phyloP scores from a whole-genome alignment of 176 grass and related monocot genomes.

The Luzula sylvatica region DNA sequence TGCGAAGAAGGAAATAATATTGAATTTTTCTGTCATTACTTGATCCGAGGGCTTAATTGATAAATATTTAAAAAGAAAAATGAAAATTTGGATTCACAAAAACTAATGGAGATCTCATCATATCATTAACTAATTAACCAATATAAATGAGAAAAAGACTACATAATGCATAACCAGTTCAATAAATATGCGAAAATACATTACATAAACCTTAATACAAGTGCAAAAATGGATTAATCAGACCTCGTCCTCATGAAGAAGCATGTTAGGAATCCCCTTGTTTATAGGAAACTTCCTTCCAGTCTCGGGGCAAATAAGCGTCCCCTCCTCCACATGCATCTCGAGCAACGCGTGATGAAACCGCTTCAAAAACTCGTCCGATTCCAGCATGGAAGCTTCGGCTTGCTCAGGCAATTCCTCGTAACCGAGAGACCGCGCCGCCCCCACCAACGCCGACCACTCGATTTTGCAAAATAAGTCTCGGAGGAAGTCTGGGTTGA shows the following conservation, averaged over 20 bases:
- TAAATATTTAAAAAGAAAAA: too few relatives aligned
- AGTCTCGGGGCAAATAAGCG: conserved; percentile 78
- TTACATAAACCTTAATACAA: too few relatives aligned
- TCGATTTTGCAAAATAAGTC: conserved; percentile 82
- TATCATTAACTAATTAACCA: too few relatives aligned
- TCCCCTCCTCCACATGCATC: conserved; percentile 67
- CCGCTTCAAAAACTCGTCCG: conserved; percentile 59
- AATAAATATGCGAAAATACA: too few relatives aligned
- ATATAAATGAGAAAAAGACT: too few relatives aligned
- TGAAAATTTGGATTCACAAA: too few relatives aligned
- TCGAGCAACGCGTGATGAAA: conserved; percentile 87
- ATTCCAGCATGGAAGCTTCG: conserved; percentile 51
- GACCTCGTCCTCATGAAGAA: conserved; percentile 94
- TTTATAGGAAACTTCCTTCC: conserved; percentile 64
- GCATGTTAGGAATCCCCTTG: conserved; percentile 98
- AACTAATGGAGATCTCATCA: too few relatives aligned
- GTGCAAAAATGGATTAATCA: conserved; percentile 9
- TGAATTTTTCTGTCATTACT: too few relatives aligned
- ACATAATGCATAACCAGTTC: too few relatives aligned
- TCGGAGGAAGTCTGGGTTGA: conserved; percentile 92
- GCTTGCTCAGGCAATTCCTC: conserved; percentile 37
- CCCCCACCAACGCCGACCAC: conserved; percentile 60
- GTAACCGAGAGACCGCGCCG: conserved; percentile 38
- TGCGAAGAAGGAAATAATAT: too few relatives aligned
- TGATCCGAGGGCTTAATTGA: too few relatives aligned